Evolutionary conservation across 176 grass and related monocot species (phyloP).

Genomic region (Eremochloa ophiuroides): DNA sequence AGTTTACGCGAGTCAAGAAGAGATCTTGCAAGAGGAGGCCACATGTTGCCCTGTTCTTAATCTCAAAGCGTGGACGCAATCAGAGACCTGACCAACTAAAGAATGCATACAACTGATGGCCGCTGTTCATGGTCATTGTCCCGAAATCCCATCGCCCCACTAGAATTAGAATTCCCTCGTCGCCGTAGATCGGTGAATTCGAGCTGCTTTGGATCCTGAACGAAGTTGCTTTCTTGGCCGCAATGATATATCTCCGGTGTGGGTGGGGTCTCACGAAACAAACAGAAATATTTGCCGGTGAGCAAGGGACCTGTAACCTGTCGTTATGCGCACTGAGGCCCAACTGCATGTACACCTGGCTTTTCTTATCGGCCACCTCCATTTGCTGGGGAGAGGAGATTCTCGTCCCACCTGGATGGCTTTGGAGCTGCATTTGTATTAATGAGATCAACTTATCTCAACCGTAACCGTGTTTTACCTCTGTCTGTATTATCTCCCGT

Average conservation of each 20-base stretch:
- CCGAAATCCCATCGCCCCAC: background rate
- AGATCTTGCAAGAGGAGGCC: slow-evolving; percentile 6
- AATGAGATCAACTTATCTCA: too few species aligned
- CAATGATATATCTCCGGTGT: background rate
- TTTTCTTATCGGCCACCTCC: background rate
- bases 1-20: slow-evolving; percentile 7
- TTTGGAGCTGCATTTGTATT: too few species aligned
- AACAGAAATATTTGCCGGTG: background rate
- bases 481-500: too few species aligned
- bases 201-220: background rate
- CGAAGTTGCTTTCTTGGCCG: background rate
- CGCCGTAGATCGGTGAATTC: background rate
- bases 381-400: background rate
- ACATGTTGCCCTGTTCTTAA: background rate
- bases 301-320: background rate
- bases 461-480: too few species aligned
- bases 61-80: background rate
- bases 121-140: background rate
- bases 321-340: background rate
- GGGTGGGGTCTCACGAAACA: background rate
- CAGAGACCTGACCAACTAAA: background rate
- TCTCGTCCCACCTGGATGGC: background rate
- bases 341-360: background rate
- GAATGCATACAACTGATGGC: background rate
- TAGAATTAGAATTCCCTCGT: slow-evolving; percentile 14